Evolutionary conservation across 257 asterid genomes (phyloP).

Genomic region (Anisodus tanguticus): DNA sequence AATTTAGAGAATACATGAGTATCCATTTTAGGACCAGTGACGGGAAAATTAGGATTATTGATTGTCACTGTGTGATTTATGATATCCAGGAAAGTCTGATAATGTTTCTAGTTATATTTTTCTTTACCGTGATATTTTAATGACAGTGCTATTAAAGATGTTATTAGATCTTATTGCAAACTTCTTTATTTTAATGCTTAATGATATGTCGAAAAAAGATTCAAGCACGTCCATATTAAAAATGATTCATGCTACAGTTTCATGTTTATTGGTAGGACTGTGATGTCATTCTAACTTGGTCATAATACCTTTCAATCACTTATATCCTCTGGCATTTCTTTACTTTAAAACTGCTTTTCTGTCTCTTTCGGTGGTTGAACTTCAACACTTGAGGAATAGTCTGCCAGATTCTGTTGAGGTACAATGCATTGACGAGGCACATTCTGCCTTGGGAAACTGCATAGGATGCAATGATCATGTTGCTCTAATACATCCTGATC

Average conservation of each 20-base stretch:
- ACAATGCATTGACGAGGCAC: too few species aligned
- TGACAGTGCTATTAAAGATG: neutral
- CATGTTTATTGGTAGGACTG: neutral
- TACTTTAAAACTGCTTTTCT: neutral
- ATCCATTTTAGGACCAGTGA: neutral
- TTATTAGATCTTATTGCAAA: neutral
- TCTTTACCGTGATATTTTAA: neutral
- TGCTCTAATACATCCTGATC: too few species aligned
- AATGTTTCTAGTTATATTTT: neutral
- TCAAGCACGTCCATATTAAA: too few species aligned
- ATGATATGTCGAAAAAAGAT: neutral
- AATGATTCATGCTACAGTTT: neutral
- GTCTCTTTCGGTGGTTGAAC: neutral
- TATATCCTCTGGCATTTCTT: neutral
- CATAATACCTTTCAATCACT: neutral
- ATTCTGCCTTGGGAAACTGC: too few species aligned
- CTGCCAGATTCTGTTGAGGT: too few species aligned
- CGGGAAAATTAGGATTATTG: neutral
- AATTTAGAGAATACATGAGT: neutral
- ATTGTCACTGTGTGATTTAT: neutral
- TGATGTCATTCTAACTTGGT: neutral
- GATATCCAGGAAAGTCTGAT: neutral
- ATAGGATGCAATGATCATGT: too few species aligned
- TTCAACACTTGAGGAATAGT: too few species aligned
- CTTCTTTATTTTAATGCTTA: neutral